These are phyloP conservation scores for Carex kokanica DNA, from an alignment of 176 grass and related monocot species.

Conservation along the genomic window DNA sequence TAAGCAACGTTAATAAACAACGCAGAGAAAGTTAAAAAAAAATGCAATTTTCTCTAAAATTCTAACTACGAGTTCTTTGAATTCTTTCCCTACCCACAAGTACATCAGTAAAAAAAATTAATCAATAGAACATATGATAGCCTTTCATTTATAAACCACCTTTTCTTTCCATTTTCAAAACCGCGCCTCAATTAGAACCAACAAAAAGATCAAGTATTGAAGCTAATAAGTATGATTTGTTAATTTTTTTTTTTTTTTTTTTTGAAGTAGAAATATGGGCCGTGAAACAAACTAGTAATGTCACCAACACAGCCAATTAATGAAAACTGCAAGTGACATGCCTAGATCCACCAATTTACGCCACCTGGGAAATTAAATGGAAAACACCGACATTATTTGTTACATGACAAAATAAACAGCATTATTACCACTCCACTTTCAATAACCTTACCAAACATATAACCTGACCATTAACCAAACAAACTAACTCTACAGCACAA, in stretches of 20 bases:
- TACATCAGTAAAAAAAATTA: no score
- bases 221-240: not conserved
- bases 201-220: not conserved
- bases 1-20: no score
- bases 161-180: not conserved
- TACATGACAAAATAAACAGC: conserved; percentile 25
- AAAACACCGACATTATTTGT: conserved; percentile 27
- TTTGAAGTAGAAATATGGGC: not conserved
- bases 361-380: conserved; percentile 24
- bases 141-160: not conserved
- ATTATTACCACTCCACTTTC: conserved; percentile 19
- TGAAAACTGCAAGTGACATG: conserved; percentile 8
- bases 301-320: conserved; percentile 5
- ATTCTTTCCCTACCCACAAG: no score
- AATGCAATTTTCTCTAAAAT: no score
- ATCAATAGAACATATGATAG: no score
- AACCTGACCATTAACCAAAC: conserved; percentile 51
- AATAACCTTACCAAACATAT: conserved; percentile 39
- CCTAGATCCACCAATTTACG: conserved; percentile 22
- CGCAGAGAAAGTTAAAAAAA: no score
- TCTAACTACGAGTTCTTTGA: no score
- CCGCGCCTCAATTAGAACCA: not conserved
- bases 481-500: conserved; percentile 45
- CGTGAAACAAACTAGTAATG: not conserved
- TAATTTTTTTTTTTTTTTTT: not conserved